phyloP scores from a whole-genome alignment of 495 filamentous ascomycete species.

The Melanomma pulvis-pyrius region DNA sequence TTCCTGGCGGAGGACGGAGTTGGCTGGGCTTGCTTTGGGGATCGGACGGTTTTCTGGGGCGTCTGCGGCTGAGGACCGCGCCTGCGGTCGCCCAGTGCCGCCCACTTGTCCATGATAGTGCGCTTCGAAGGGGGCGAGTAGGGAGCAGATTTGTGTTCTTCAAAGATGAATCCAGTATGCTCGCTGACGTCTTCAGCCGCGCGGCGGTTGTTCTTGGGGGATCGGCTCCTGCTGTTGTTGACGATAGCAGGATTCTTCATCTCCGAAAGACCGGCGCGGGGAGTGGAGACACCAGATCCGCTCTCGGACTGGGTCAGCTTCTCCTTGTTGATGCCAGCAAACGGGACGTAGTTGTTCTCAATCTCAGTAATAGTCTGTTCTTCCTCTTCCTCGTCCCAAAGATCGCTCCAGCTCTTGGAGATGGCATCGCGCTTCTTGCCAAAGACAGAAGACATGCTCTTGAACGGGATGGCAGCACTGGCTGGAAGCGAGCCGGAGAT shows the following conservation, averaged over 20 bases:
- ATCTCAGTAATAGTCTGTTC: constrained; percentile 37
- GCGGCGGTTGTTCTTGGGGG: constrained; percentile 25
- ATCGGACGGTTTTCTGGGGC: constrained; percentile 35
- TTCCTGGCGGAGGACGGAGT: constrained; percentile 32
- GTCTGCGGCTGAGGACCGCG: constrained; percentile 56
- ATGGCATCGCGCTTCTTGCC: constrained; percentile 72
- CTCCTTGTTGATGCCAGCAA: constrained; percentile 34
- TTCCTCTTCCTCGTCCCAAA: constrained; percentile 92
- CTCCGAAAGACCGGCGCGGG: constrained; percentile 44
- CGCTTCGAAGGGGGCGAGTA: constrained; percentile 59
- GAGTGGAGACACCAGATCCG: constrained; percentile 42
- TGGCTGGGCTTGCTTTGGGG: constrained; percentile 29
- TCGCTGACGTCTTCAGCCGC: constrained; percentile 53
- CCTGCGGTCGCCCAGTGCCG: constrained; percentile 76
- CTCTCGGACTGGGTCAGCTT: constrained; percentile 33
- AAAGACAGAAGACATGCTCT: constrained; percentile 75
- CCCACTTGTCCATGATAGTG: constrained; percentile 78
- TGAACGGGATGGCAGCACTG: constrained; percentile 60
- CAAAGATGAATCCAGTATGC: constrained; percentile 68
- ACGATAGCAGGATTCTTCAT: constrained; percentile 43
- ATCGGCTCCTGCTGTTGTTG: constrained; percentile 42
- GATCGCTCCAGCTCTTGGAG: constrained; percentile 96
- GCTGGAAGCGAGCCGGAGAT: constrained; percentile 80
- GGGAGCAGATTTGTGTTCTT: constrained; percentile 58
- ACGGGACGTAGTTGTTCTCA: constrained; percentile 34